Percentiles rank a stretch among this genome's conserved stretches.
phyloP scores from a whole-genome alignment of 495 filamentous ascomycete genomes.

The Hyaloscypha bicolor region DNA sequence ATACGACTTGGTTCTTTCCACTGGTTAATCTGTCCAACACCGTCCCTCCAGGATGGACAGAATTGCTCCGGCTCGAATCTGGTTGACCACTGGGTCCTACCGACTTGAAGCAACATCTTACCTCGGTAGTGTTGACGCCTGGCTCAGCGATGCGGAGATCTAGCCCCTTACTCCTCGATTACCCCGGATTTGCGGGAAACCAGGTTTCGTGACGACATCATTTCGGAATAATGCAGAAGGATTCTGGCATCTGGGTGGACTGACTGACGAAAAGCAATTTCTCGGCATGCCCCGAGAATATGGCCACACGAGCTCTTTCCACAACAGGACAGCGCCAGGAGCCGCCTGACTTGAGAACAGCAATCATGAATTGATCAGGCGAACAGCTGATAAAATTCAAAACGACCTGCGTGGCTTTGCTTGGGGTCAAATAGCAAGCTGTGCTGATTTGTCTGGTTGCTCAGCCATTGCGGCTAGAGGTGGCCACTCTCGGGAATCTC shows the following conservation, averaged over 20 bases:
- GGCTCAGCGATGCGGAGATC: not conserved
- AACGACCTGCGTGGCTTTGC: not conserved
- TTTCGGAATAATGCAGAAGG: not conserved
- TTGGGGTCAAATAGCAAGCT: not conserved
- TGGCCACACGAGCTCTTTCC: conserved; percentile 7
- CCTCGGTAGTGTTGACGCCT: conserved; percentile 8
- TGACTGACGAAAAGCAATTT: conserved; percentile 9
- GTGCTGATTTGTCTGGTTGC: not conserved
- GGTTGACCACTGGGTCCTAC: not conserved
- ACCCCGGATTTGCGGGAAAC: conserved; percentile 18
- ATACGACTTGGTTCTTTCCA: not conserved
- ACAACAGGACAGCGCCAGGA: not conserved
- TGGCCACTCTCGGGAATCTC: not conserved
- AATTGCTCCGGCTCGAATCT: not conserved
- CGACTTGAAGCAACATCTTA: not conserved
- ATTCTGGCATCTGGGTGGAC: conserved; percentile 12
- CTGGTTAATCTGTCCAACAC: not conserved
- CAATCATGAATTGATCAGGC: not conserved
- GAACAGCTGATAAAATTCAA: conserved; percentile 10
- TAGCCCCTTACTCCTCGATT: conserved; percentile 10
- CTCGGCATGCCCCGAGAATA: conserved; percentile 10
- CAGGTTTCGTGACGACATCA: not conserved
- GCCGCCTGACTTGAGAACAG: not conserved
- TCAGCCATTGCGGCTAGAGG: not conserved
- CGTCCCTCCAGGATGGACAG: not conserved